Percentiles rank a stretch among this genome's conserved stretches.
Evolutionary conservation across 371 early-diverging fungal species (phyloP).

Genomic region (Actinomortierella wolfii): DNA sequence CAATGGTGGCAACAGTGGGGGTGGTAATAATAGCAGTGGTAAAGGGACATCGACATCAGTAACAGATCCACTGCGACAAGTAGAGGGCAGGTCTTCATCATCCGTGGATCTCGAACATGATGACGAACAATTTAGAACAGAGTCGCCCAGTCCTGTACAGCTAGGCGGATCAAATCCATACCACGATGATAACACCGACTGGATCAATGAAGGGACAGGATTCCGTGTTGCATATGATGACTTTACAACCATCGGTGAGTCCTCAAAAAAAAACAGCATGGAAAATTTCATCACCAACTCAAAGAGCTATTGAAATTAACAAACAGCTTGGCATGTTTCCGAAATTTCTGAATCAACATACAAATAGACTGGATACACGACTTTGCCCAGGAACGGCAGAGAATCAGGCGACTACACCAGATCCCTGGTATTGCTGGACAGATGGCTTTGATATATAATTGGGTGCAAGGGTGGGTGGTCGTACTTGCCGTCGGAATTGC

Average conservation of each 20-base stretch:
- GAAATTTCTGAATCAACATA: no score
- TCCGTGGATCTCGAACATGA: no score
- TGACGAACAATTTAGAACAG: no score
- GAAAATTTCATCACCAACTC: no score
- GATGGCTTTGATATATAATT: conserved; percentile 69
- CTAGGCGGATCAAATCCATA: conserved; percentile 41
- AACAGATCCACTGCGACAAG: conserved; percentile 2
- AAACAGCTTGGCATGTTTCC: no score
- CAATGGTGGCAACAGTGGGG: not conserved
- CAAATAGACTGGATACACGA: conserved; percentile 96
- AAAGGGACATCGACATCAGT: not conserved
- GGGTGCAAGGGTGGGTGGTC: conserved; percentile 87
- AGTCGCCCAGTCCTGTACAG: conserved; percentile 19
- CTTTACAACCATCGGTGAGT: conserved; percentile 63
- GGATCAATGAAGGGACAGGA: conserved; percentile 55
- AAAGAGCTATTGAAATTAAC: no score
- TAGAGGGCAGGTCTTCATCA: no score
- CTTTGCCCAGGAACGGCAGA: conserved; percentile 83
- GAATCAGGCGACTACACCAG: conserved; percentile 68
- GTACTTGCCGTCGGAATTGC: conserved; percentile 73
- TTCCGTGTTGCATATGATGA: conserved; percentile 65
- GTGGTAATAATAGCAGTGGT: not conserved
- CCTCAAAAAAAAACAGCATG: not conserved
- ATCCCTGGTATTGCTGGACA: conserved; percentile 61
- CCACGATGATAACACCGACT: conserved; percentile 48